Evolutionary conservation across 2,329 filamentous ascomycete genomes (phyloP).

Genomic region (Rugonectria rugulosa): DNA sequence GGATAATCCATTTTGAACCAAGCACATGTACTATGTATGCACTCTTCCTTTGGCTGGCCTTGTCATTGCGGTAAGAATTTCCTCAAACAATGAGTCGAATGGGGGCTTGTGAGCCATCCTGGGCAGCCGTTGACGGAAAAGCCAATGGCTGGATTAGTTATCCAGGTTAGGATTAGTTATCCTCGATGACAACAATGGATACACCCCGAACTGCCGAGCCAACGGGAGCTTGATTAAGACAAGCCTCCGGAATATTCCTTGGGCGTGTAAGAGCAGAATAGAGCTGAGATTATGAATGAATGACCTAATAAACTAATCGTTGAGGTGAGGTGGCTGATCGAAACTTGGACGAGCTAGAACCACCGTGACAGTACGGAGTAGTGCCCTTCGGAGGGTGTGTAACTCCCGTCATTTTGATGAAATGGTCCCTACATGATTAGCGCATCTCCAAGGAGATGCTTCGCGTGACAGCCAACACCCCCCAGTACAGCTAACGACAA

Average conservation of each 20-base stretch:
- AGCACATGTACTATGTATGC: too few species aligned
- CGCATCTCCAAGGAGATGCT: background rate
- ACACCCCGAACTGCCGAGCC: background rate
- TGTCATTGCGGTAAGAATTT: conserved; percentile 2
- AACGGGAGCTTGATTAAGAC: conserved; percentile 1
- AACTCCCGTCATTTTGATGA: conserved; percentile 16
- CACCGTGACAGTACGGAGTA: background rate
- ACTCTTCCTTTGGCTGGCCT: too few species aligned
- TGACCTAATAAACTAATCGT: conserved; percentile 1
- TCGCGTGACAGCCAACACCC: background rate
- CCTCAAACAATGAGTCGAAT: background rate
- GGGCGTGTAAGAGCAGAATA: background rate
- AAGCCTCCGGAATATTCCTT: conserved; percentile 18
- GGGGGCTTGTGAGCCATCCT: background rate
- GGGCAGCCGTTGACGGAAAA: background rate
- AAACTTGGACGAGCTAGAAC: conserved; percentile 14
- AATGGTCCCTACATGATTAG: conserved; percentile 12
- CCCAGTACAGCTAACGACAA: background rate
- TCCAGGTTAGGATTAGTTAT: background rate
- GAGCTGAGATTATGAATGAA: background rate
- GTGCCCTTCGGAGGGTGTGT: background rate
- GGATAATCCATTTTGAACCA: background rate
- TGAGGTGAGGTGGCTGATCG: conserved; percentile 5
- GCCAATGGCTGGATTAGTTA: too few species aligned
- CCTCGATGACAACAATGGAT: background rate